These are phyloP conservation scores for Aquilaria sinensis DNA, from an alignment of 345 rosid species.

Conservation along the genomic window DNA sequence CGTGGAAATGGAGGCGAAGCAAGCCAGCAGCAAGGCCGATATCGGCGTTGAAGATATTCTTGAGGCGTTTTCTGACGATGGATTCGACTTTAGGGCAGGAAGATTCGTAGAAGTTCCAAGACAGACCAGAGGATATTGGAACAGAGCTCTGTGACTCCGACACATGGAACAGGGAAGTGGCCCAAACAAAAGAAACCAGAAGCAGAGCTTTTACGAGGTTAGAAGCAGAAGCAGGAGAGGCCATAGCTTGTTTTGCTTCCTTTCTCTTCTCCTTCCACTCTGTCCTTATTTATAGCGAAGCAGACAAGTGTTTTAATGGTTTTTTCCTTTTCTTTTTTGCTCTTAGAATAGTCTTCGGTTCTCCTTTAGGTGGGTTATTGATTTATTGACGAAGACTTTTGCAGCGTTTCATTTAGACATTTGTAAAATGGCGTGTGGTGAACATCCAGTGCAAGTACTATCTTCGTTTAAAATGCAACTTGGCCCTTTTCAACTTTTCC, in stretches of 20 bases:
- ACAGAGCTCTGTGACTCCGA: constrained; percentile 14
- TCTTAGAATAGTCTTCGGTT: too few relatives aligned
- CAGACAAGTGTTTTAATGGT: neutral
- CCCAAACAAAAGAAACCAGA: constrained; percentile 12
- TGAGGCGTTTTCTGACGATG: constrained; percentile 44
- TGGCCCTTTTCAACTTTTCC: too few relatives aligned
- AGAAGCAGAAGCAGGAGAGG: neutral
- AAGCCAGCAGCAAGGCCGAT: constrained; percentile 90
- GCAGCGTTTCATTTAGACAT: too few relatives aligned
- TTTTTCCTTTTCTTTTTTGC: neutral
- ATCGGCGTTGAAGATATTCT: constrained; percentile 56
- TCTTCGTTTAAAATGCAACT: too few relatives aligned
- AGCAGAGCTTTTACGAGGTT: constrained; percentile 6
- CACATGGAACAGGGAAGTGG: constrained; percentile 8
- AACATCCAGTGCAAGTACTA: too few relatives aligned
- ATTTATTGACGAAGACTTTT: too few relatives aligned
- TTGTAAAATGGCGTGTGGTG: too few relatives aligned
- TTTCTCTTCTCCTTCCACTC: neutral
- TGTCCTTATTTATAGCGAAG: neutral
- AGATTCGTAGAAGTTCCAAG: constrained; percentile 56
- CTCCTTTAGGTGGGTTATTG: too few relatives aligned
- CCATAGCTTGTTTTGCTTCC: constrained; percentile 5
- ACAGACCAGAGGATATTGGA: constrained; percentile 50
- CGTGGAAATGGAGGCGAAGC: constrained; percentile 89
- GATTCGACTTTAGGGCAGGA: constrained; percentile 66